These are phyloP conservation scores for Salvia splendens DNA, from an alignment of 257 asterid species.

Conservation along the genomic window DNA sequence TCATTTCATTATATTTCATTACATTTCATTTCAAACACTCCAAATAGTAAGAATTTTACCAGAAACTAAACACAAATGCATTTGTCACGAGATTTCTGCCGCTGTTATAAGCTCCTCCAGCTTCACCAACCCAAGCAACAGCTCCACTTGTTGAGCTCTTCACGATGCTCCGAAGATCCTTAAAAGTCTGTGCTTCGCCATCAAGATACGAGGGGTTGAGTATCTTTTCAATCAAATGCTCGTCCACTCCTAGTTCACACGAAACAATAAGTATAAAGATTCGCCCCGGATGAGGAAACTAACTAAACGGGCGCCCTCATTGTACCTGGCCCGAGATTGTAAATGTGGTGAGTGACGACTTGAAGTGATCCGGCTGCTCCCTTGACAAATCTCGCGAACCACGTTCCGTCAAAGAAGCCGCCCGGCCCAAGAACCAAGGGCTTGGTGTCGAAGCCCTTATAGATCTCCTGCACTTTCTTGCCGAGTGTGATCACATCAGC, in stretches of 20 bases:
- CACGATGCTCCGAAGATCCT: slow-evolving; percentile 51
- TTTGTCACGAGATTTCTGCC: slow-evolving; percentile 72
- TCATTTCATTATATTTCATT: neutral
- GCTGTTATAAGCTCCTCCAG: slow-evolving; percentile 88
- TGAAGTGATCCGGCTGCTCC: slow-evolving; percentile 56
- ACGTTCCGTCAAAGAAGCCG: slow-evolving; percentile 63
- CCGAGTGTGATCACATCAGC: slow-evolving; percentile 52
- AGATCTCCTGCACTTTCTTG: slow-evolving; percentile 50
- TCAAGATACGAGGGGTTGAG: slow-evolving; percentile 68
- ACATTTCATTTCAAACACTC: neutral
- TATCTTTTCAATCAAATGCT: slow-evolving; percentile 71
- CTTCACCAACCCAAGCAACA: slow-evolving; percentile 83
- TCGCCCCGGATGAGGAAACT: neutral
- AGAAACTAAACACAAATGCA: slow-evolving; percentile 79
- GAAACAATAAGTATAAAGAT: neutral
- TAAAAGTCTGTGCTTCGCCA: slow-evolving; percentile 56
- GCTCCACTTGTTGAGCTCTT: slow-evolving; percentile 40
- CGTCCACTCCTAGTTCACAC: slow-evolving; percentile 52
- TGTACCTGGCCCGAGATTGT: slow-evolving; percentile 91
- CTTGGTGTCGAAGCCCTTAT: slow-evolving; percentile 42
- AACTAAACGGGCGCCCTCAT: neutral
- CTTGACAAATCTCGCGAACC: slow-evolving; percentile 56
- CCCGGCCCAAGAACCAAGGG: slow-evolving; percentile 87
- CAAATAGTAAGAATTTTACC: slow-evolving; percentile 44
- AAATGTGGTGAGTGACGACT: slow-evolving; percentile 80